Conservation (phyloP, 495 filamentous ascomycete species). For the Recurvomyces mirabilis region DNA sequence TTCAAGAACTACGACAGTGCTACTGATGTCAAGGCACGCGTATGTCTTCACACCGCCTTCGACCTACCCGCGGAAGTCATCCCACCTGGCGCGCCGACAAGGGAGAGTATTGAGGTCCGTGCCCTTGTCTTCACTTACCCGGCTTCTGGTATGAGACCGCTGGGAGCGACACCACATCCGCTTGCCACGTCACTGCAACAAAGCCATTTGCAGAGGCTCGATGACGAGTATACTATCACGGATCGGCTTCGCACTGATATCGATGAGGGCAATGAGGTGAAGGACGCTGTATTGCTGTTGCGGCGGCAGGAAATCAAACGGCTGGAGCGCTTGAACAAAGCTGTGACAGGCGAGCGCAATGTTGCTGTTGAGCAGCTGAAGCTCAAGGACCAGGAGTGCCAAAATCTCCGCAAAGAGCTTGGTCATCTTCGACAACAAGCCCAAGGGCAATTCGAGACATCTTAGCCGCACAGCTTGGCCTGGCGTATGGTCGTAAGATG, state of each 20-base stretch:
- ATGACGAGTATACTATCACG: constrained; percentile 10
- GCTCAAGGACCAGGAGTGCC: too few species aligned
- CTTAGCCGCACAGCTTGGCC: too few species aligned
- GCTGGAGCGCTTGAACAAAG: too few species aligned
- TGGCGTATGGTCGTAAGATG: too few species aligned
- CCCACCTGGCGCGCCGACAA: constrained; percentile 5
- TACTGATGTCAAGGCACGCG: constrained; percentile 6
- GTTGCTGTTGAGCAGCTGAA: too few species aligned
- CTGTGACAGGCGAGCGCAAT: too few species aligned
- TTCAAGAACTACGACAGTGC: constrained; percentile 22
- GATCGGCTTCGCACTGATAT: constrained; percentile 13
- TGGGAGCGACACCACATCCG: constrained; percentile 4
- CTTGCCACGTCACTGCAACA: constrained; percentile 6
- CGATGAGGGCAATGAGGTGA: constrained; percentile 14
- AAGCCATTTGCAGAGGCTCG: constrained; percentile 4
- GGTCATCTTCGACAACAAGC: too few species aligned
- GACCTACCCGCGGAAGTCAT: constrained; percentile 8
- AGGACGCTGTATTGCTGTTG: constrained; percentile 11
- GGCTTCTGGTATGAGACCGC: background rate
- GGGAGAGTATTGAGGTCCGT: constrained; percentile 17
- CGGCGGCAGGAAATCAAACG: constrained; percentile 7
- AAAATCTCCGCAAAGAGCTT: too few species aligned
- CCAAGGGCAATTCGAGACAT: too few species aligned
- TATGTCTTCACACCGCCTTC: constrained; percentile 18
- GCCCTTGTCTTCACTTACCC: constrained; percentile 16